Evolutionary conservation across 345 rosid species (phyloP).

Genomic region (Noccaea bulbosa): DNA sequence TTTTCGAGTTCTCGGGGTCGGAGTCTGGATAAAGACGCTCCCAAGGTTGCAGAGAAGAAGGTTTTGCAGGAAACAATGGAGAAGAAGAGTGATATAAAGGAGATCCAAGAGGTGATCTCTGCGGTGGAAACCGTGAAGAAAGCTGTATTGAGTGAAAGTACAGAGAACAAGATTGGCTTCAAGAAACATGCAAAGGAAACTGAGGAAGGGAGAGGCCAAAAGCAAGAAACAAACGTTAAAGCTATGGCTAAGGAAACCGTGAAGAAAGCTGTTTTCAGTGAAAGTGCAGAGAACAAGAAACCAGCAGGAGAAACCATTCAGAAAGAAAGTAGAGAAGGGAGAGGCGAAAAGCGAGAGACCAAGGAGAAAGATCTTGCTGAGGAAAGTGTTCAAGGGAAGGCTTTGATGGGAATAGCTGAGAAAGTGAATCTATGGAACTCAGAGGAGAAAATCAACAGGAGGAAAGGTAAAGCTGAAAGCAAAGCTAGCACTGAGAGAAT

Average conservation of each 20-base stretch:
- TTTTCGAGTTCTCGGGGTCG: slow-evolving; percentile 27
- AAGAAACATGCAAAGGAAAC: slow-evolving; percentile 18
- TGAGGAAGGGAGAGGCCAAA: slow-evolving; percentile 9
- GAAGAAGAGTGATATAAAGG: slow-evolving; percentile 31
- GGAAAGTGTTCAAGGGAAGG: slow-evolving; percentile 23
- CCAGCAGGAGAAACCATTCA: slow-evolving; percentile 7
- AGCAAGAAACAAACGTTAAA: slow-evolving; percentile 15
- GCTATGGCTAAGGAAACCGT: not conserved
- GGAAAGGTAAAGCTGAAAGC: slow-evolving; percentile 9
- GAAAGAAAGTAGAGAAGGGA: slow-evolving; percentile 19
- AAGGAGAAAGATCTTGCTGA: slow-evolving; percentile 23
- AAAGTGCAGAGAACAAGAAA: slow-evolving; percentile 24
- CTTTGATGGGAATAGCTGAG: slow-evolving; percentile 32
- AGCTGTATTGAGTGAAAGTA: slow-evolving; percentile 27
- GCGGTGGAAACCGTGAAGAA: slow-evolving; percentile 16
- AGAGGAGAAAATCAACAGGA: slow-evolving; percentile 27
- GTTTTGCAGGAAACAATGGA: slow-evolving; percentile 32
- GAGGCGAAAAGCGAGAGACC: not conserved
- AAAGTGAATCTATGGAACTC: slow-evolving; percentile 39
- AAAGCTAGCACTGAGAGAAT: slow-evolving; percentile 18
- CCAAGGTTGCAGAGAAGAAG: slow-evolving; percentile 40
- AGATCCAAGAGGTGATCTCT: slow-evolving; percentile 12
- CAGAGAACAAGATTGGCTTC: slow-evolving; percentile 21
- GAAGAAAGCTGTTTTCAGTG: slow-evolving; percentile 34
- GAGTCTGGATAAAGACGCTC: slow-evolving; percentile 28